Evolutionary conservation across 2,329 filamentous ascomycete genomes (phyloP).

Genomic region (Verticillium zaregamsianum): DNA sequence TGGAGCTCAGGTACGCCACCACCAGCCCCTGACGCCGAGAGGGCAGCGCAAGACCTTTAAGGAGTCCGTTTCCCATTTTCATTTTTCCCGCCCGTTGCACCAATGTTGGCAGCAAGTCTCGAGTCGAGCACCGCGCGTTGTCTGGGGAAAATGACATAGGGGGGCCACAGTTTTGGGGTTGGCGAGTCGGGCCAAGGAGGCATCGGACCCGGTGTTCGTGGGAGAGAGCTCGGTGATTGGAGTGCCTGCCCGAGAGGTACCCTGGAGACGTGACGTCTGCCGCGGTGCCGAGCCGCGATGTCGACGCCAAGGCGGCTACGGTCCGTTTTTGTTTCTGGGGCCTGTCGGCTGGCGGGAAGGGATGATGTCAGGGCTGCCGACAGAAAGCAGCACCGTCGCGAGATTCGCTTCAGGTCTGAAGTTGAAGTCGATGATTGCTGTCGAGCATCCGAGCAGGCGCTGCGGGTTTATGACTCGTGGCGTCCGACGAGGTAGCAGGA

Average conservation of each 20-base stretch:
- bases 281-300: not conserved
- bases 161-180: not conserved
- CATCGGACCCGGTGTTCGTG: not conserved
- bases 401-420: too few relatives aligned
- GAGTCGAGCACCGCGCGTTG: not conserved
- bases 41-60: not conserved
- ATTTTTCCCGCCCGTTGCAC: not conserved
- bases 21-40: not conserved
- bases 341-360: not conserved
- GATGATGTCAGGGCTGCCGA: not conserved
- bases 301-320: not conserved
- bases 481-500: too few relatives aligned
- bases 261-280: not conserved
- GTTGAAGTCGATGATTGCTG: too few relatives aligned
- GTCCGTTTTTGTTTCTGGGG: not conserved
- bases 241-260: not conserved
- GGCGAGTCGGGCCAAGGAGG: not conserved
- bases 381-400: too few relatives aligned
- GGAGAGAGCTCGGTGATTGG: not conserved
- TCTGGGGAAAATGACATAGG: not conserved
- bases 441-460: too few relatives aligned
- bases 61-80: not conserved
- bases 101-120: not conserved
- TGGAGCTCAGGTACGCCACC: not conserved
- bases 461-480: too few relatives aligned